phyloP scores from a whole-genome alignment of 176 grass and related monocot genomes.

The Oryza nivara region DNA sequence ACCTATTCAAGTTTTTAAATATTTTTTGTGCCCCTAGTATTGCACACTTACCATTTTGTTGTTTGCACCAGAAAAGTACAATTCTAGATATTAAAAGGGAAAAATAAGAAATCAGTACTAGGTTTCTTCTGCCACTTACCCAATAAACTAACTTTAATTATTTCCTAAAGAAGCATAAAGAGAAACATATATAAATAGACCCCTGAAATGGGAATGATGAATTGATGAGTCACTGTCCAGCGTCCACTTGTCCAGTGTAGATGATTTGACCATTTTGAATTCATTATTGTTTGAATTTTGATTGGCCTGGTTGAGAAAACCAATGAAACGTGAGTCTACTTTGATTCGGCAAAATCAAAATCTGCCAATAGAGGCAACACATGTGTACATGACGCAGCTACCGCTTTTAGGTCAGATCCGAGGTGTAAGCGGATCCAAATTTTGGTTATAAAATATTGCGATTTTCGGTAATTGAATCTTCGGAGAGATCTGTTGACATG shows the following conservation, averaged over 20 bases:
- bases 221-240: not conserved
- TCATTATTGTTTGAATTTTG: not conserved
- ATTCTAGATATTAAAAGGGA: not conserved
- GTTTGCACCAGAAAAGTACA: not conserved
- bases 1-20: not conserved
- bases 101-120: not conserved
- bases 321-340: not conserved
- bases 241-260: not conserved
- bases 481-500: slow-evolving; percentile 25
- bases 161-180: not conserved
- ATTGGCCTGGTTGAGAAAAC: not conserved
- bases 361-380: not conserved
- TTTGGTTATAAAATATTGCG: not conserved
- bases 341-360: not conserved
- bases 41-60: not conserved
- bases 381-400: not conserved
- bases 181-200: not conserved
- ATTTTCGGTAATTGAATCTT: not conserved
- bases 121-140: not conserved
- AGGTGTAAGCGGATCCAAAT: not conserved
- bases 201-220: not conserved
- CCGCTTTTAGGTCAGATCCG: not conserved
- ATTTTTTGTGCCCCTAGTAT: not conserved
- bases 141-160: not conserved
- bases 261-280: not conserved